A percentile compares a stretch with the other conserved stretches of the same genome.
phyloP scores from a whole-genome alignment of 257 asterid genomes.

The Ajuga chamaepitys region DNA sequence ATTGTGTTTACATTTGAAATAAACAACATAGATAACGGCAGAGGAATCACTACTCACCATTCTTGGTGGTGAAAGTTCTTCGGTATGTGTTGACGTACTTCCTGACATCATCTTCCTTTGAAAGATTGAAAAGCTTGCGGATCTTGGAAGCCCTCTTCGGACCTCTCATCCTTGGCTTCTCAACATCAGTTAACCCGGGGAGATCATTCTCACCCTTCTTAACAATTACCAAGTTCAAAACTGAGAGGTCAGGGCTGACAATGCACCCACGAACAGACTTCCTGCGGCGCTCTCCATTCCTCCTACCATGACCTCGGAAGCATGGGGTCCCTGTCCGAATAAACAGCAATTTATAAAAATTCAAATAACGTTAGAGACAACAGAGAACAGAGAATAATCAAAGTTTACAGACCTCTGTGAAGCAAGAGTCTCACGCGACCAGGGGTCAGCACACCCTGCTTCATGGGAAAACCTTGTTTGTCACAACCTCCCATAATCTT shows the following conservation, averaged over 20 bases:
- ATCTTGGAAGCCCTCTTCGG: slow-evolving; percentile 84
- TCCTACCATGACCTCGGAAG: slow-evolving; percentile 70
- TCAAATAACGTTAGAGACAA: background rate
- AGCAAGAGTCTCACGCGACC: slow-evolving; percentile 45
- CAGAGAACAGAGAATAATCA: background rate
- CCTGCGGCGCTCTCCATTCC: slow-evolving; percentile 72
- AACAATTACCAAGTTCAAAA: slow-evolving; percentile 62
- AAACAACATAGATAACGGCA: background rate
- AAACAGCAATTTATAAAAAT: background rate
- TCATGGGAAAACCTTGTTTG: slow-evolving; percentile 62
- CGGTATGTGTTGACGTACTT: slow-evolving; percentile 78
- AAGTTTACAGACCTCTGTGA: slow-evolving; percentile 28
- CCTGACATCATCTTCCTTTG: slow-evolving; percentile 74
- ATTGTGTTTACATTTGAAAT: background rate
- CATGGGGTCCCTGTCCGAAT: slow-evolving; percentile 51
- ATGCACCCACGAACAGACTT: slow-evolving; percentile 87
- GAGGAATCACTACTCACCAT: slow-evolving; percentile 28
- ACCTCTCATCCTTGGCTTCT: slow-evolving; percentile 85
- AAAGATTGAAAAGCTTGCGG: slow-evolving; percentile 67
- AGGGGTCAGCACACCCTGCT: slow-evolving; percentile 56
- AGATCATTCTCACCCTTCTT: slow-evolving; percentile 70
- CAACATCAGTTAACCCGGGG: slow-evolving; percentile 70
- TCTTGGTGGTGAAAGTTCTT: slow-evolving; percentile 49
- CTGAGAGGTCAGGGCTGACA: slow-evolving; percentile 71
- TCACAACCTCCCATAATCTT: slow-evolving; percentile 62